Evolutionary conservation across 371 early-diverging fungal genomes (phyloP), one percentile per base, ranked within the genome.

Genomic region (Apophysomyces sp.): DNA sequence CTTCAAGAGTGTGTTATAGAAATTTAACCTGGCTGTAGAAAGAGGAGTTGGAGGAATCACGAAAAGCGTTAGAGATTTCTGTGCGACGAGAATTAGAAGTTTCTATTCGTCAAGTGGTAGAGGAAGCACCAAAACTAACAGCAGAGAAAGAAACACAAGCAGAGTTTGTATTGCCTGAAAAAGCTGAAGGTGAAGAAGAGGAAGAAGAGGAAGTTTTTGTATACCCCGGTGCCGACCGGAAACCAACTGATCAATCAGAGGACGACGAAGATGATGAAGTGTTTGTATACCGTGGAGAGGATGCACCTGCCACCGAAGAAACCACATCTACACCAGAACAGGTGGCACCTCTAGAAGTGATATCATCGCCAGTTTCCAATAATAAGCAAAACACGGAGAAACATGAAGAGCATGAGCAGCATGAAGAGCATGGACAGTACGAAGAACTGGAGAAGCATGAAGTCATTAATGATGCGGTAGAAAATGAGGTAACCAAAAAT

Each of bases 221-320:
- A 71, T 80, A 80, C 66, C 76, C 69, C 18, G 61, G 9, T 21
- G 55, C 15, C 15, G 57, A 52, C 16, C 60, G 29, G 58, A 30
- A 55, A 39, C 15, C 37, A 5, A 27, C 57, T 24, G 16, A 27
- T 31, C 40, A 39, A 9, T 63, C 58, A 21, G 69, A 67, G 2
- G 78, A 74, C 11, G 69, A 68, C n/a, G 73, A 73, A 16, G 74
- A 77, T 0, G 74, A 77, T 13, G 74, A 73, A 29, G 73, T 71
- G 0, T 78, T 78, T 66, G 70, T 78, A 0, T 78, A 78, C 58
- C 63, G 68, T 5, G 78, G 78, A 1, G 60, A 66, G 52, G 78
- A 78, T 63, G 71, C 78, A 8, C 52, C 65, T 9, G 64, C 51
- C 44, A 15, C 34, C 4, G 32, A 36, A 60, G 59, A 62, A 26